Conservation (phyloP, 164 flowering plant species). For the Nymphaea thermarum region DNA sequence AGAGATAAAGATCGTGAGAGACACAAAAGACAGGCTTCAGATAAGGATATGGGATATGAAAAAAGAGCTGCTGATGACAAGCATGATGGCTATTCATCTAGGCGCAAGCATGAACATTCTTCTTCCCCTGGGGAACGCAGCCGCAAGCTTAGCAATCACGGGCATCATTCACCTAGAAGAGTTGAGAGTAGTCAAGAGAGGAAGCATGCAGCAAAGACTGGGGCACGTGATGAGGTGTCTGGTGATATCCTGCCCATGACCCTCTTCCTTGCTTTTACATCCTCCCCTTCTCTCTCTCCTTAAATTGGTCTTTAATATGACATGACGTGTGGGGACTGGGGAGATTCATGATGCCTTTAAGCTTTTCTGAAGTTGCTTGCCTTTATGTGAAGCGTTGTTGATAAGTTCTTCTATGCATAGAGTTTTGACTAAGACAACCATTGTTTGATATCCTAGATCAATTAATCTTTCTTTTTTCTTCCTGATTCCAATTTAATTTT, state of each 20-base stretch:
- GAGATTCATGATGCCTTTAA: too few species aligned
- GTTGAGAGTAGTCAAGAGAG: neutral
- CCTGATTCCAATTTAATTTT: too few species aligned
- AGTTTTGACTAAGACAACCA: too few species aligned
- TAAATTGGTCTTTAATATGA: neutral
- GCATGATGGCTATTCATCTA: constrained; percentile 24
- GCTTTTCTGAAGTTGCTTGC: too few species aligned
- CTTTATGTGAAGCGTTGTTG: too few species aligned
- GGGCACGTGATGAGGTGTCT: constrained; percentile 61
- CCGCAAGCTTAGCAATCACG: constrained; percentile 22
- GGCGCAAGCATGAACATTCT: constrained; percentile 35
- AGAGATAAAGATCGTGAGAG: constrained; percentile 21
- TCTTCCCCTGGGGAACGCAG: constrained; percentile 38
- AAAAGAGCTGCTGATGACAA: constrained; percentile 34
- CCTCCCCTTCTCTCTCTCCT: neutral
- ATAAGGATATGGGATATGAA: constrained; percentile 24
- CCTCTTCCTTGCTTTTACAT: neutral
- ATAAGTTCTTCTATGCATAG: too few species aligned
- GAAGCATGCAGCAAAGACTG: constrained; percentile 13
- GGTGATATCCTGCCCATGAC: constrained; percentile 31
- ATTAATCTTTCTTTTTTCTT: too few species aligned
- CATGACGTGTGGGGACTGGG: too few species aligned
- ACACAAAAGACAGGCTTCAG: constrained; percentile 20
- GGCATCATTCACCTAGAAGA: constrained; percentile 29
- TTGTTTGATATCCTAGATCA: too few species aligned